Evolutionary conservation across 176 grass and related monocot species (phyloP), one percentile per base, ranked within the genome.

Genomic region (Bothriochloa decipiens): DNA sequence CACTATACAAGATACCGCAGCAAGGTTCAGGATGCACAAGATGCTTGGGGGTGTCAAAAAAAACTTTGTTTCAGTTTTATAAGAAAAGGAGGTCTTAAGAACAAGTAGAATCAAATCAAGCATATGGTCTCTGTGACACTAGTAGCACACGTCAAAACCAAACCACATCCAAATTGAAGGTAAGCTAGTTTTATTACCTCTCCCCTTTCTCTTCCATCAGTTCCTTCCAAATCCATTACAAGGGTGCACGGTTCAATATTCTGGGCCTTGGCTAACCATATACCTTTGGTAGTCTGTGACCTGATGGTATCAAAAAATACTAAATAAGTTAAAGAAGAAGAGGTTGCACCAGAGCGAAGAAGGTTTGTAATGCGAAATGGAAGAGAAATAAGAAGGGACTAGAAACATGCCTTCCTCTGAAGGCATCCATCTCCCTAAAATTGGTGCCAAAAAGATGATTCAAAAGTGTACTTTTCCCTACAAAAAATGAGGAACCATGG

Each of bases 381-480:
- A 3, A 36, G 3, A 18, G 17, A 11, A 60, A 68, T 45, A 43
- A 47, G 33, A 68, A 74, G 45, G 65, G 3, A 90, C 77, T 76
- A 58, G 41, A 10, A 88, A 57, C 87, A 83, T 87, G 83, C 95
- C 95, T 95, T 95, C 95, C 95, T 84, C 33, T 97, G 37, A 91
- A 93, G 85, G 95, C 95, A 90, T 97, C 91, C 95, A 97, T 97
- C 80, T 97, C 95, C 73, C 86, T 95, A 88, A 97, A 97, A 41
- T 91, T 97, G 8, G 95, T 97, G 37, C 84, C 17, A 55, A 97
- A 97, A 68, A 97, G 89, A 90, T 97, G 76, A 76, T 97, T 97
- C 71, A 97, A 88, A 88, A 97, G 95, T 79, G 95, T 97, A 74
- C 95, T 97, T 85, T 97, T 97, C 65, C 95, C 92, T 97, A 84